Evolutionary conservation across 495 filamentous ascomycete species (phyloP).

Genomic region (Barbatosphaeria neglecta): DNA sequence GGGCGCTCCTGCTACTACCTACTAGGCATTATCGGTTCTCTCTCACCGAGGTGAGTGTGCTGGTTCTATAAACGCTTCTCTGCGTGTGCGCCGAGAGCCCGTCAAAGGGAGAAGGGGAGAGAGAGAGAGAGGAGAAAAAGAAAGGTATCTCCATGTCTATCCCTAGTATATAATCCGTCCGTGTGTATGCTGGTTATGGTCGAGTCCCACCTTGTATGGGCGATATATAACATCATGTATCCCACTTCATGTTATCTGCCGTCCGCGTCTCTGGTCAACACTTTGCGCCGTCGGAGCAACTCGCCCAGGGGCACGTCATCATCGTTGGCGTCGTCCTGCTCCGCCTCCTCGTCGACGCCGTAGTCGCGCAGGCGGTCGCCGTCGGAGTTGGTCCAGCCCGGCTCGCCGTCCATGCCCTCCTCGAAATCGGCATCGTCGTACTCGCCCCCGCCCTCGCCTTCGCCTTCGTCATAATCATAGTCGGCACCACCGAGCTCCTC

Average conservation of each 20-base stretch:
- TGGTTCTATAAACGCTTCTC: too few relatives aligned
- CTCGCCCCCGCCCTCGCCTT: constrained; percentile 12
- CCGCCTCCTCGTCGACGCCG: constrained; percentile 76
- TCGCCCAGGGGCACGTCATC: constrained; percentile 73
- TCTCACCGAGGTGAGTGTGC: too few relatives aligned
- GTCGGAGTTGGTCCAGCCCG: constrained; percentile 72
- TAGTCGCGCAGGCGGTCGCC: constrained; percentile 81
- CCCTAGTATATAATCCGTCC: too few relatives aligned
- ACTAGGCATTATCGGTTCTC: too few relatives aligned
- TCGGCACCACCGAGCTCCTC: constrained; percentile 31
- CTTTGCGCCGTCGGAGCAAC: constrained; percentile 42
- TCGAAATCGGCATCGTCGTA: not conserved
- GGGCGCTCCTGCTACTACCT: too few relatives aligned
- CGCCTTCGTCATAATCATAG: constrained; percentile 19
- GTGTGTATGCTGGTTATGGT: not conserved
- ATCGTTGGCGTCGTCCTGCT: constrained; percentile 54
- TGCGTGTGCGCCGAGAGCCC: too few relatives aligned
- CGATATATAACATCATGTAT: not conserved
- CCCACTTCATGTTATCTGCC: not conserved
- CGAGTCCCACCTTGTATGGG: not conserved
- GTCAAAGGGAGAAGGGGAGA: too few relatives aligned
- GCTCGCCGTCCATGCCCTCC: constrained; percentile 34
- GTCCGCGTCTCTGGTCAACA: constrained; percentile 12
- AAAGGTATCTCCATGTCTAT: too few relatives aligned
- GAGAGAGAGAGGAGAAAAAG: too few relatives aligned